These are phyloP conservation scores for Lumnitzera littorea DNA, from an alignment of 345 rosid genomes.

Conservation along the genomic window DNA sequence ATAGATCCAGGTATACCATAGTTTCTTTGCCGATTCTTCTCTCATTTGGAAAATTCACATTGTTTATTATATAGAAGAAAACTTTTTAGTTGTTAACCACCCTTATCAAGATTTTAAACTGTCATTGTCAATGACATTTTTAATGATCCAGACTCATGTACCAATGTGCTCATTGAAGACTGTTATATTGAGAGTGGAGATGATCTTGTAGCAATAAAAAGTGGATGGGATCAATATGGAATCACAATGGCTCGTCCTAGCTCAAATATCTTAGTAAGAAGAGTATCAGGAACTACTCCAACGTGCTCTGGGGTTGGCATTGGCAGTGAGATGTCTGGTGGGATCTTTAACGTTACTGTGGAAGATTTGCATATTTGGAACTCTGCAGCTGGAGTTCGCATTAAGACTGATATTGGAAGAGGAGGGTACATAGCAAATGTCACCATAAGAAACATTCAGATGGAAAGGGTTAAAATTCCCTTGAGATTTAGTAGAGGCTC, in stretches of 20 bases:
- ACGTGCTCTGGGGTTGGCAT: constrained; percentile 95
- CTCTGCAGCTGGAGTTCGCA: constrained; percentile 83
- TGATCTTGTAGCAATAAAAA: constrained; percentile 91
- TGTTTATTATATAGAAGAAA: background rate
- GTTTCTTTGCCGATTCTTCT: background rate
- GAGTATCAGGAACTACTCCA: constrained; percentile 87
- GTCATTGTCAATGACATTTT: background rate
- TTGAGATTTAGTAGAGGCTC: constrained; percentile 84
- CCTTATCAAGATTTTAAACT: background rate
- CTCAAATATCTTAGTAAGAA: constrained; percentile 58
- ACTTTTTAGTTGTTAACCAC: background rate
- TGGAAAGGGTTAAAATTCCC: constrained; percentile 85
- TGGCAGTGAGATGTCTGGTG: constrained; percentile 99
- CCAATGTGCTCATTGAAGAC: constrained; percentile 86
- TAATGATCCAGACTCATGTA: constrained; percentile 60
- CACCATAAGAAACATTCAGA: constrained; percentile 44
- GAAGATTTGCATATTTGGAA: constrained; percentile 82
- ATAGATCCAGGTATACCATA: constrained; percentile 71
- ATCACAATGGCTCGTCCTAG: constrained; percentile 81
- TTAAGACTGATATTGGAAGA: constrained; percentile 86
- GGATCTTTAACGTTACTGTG: constrained; percentile 54
- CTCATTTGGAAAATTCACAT: background rate
- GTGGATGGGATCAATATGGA: constrained; percentile 98
- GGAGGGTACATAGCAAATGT: constrained; percentile 81
- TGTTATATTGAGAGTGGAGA: constrained; percentile 94